These are phyloP conservation scores for Arabis alpina DNA, from an alignment of 345 rosid genomes.

Conservation along the genomic window DNA sequence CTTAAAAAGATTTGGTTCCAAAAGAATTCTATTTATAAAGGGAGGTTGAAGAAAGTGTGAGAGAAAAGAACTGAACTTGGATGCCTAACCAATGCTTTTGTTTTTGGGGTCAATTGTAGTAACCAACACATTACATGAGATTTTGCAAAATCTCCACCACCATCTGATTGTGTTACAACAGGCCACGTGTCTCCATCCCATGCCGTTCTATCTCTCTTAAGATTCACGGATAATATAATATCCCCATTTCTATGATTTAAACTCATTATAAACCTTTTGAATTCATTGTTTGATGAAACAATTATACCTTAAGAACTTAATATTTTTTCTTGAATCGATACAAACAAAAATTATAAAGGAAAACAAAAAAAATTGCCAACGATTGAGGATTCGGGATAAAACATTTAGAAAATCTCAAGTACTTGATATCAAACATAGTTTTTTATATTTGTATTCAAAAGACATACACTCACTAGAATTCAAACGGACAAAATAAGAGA, in stretches of 20 bases:
- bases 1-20: slow-evolving; percentile 20
- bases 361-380: not conserved
- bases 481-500: not conserved
- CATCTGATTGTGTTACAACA: slow-evolving; percentile 19
- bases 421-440: too few relatives aligned
- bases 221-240: not conserved
- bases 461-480: not conserved
- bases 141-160: slow-evolving; percentile 18
- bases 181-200: slow-evolving; percentile 19
- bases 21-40: slow-evolving; percentile 32
- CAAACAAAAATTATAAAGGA: not conserved
- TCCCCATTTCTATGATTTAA: not conserved
- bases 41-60: slow-evolving; percentile 25
- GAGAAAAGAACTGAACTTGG: slow-evolving; percentile 38
- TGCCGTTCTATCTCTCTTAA: slow-evolving; percentile 21
- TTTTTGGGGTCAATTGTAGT: slow-evolving; percentile 24
- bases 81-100: slow-evolving; percentile 50
- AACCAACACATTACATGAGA: slow-evolving; percentile 25
- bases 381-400: not conserved
- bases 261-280: not conserved
- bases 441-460: not conserved
- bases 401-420: slow-evolving; percentile 6
- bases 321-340: not conserved
- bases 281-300: not conserved
- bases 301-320: not conserved